These are phyloP conservation scores for Ceratobasidium sp. DNA, from an alignment of 1,284 basidiomycete species.

Conservation along the genomic window DNA sequence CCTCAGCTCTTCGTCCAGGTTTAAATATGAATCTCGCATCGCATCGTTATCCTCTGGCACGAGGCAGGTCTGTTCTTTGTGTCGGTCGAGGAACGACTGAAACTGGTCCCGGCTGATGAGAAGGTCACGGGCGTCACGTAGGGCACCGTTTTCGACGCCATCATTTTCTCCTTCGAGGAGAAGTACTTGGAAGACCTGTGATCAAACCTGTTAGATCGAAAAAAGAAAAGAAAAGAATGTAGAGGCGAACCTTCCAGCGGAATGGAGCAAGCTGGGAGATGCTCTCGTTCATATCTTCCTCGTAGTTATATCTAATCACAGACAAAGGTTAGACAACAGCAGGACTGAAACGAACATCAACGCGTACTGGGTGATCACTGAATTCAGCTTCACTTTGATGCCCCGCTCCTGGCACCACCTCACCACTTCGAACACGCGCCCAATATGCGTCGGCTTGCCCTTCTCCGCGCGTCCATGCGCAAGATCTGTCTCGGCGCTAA, in stretches of 20 bases:
- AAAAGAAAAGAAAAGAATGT: background rate
- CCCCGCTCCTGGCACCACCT: conserved; percentile 55
- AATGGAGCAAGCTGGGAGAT: conserved; percentile 51
- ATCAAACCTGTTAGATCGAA: background rate
- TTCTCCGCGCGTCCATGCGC: conserved; percentile 54
- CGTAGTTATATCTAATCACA: conserved; percentile 53
- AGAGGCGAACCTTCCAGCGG: conserved; percentile 53
- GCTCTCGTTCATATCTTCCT: conserved; percentile 54
- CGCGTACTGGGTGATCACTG: conserved; percentile 54
- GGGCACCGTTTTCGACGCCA: conserved; percentile 49
- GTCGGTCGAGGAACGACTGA: conserved; percentile 54
- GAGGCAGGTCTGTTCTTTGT: conserved; percentile 50
- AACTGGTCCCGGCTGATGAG: conserved; percentile 56
- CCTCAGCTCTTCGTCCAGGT: conserved; percentile 56
- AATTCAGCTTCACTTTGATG: conserved; percentile 58
- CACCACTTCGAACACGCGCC: conserved; percentile 54
- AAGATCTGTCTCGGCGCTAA: conserved; percentile 56
- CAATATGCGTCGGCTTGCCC: conserved; percentile 52
- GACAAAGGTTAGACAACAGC: background rate
- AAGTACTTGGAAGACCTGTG: conserved; percentile 54
- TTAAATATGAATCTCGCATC: conserved; percentile 57
- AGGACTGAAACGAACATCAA: background rate
- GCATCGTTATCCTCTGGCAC: conserved; percentile 57
- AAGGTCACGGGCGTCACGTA: conserved; percentile 56
- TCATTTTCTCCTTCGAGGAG: conserved; percentile 55